Evolutionary conservation across 1,139 yeast species (phyloP).

Genomic region (Pneumocystis carinii): DNA sequence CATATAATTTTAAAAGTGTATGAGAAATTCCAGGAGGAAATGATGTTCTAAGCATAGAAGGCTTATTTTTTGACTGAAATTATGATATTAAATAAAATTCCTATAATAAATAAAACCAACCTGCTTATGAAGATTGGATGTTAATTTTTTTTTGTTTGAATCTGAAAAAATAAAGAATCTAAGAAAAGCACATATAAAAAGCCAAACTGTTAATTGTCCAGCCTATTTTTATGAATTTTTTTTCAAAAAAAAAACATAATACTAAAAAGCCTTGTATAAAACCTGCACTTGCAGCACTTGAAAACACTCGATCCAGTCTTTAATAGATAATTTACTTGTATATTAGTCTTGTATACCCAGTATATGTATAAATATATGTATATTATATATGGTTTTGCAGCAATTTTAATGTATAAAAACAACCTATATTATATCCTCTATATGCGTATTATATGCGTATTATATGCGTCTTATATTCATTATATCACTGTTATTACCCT

Average conservation of each 20-base stretch:
- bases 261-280: not conserved
- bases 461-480: not conserved
- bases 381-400: too few species aligned
- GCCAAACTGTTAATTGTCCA: slow-evolving; percentile 73
- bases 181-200: slow-evolving; percentile 59
- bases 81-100: slow-evolving; percentile 12
- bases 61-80: slow-evolving; percentile 15
- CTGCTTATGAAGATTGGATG: not conserved
- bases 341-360: not conserved
- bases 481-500: too few species aligned
- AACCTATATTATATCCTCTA: too few species aligned
- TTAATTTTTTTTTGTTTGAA: slow-evolving; percentile 24
- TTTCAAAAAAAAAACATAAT: not conserved
- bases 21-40: slow-evolving; percentile 17
- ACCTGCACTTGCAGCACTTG: not conserved
- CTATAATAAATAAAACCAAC: slow-evolving; percentile 13
- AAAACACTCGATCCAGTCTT: not conserved
- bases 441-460: not conserved
- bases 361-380: not conserved
- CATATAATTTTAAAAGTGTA: slow-evolving; percentile 78
- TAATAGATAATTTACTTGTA: not conserved
- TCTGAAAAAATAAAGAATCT: slow-evolving; percentile 86
- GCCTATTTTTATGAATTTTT: slow-evolving; percentile 11
- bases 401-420: not conserved
- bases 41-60: slow-evolving; percentile 18